Base-by-base conservation (phyloP, 2,329 filamentous ascomycete species). In the Fusarium zealandicum region DNA sequence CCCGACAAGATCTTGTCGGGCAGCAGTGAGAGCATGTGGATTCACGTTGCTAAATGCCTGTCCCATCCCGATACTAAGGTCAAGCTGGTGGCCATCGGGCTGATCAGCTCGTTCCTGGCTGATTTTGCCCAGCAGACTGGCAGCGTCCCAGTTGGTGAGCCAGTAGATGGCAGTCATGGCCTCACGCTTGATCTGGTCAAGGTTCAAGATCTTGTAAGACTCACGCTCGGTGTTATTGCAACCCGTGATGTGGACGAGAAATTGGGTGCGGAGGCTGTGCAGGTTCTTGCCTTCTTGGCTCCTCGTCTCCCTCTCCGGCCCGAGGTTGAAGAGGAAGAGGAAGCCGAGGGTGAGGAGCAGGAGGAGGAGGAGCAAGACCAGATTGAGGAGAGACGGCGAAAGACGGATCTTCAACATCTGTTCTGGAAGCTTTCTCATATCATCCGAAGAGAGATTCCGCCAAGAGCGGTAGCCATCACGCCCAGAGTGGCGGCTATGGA, bases 261-360 rank as follows among this genome's bases (percentile, higher is more conserved):
- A 9, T 78, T 98, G n/a, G 90, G 90, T 1, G 81, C 85, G 35
- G 91, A 96, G 70, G 87, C 87, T 11, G 85, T 90, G 4, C 89
- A 92, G 61, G 92, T 96, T 59, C 78, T 96, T 30, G 81, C 93
- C 31, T 96, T 96, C 78, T 79, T 99, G 0, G 90, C 87, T 35
- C 85, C 77, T 17, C 80, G 80, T 52, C 73, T 86, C 12, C 74
- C 77, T 14, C 65, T 69, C 10, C 68, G 70, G 18, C 61, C 67
- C 2, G 51, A 59, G 53, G 81, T 73, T 61, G 69, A 72, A 6
- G 28, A 31, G 11, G 65, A 70, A 58, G 70, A 69, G 3, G 65
- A 78, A 1, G 74, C 77, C 3, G 73, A 74, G 53, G 51, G 76
- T 68, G 13, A 76, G 73, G 76, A 77, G 2, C 77, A 77, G 5